phyloP scores from a whole-genome alignment of 306 rosid species.

The Quercus aquifolioides region DNA sequence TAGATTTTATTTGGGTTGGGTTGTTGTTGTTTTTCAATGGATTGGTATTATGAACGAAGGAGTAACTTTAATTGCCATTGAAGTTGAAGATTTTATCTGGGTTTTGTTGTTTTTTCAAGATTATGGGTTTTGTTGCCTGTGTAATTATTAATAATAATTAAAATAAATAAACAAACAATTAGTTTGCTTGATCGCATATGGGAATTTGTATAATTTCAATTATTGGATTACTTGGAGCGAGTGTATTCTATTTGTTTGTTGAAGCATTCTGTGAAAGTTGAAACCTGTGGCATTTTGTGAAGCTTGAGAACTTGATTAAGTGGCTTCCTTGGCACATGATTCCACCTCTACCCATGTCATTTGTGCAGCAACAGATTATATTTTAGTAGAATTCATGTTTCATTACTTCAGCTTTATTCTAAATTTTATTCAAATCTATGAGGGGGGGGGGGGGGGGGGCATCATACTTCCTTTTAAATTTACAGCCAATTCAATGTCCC shows the following conservation, averaged over 20 bases:
- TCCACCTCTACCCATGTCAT: background rate
- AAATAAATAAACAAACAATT: background rate
- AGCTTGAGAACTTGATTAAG: background rate
- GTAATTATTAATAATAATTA: too few relatives aligned
- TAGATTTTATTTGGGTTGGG: background rate
- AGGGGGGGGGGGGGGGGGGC: background rate
- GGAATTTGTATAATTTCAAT: background rate
- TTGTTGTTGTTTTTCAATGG: background rate
- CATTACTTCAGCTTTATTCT: background rate
- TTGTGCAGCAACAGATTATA: background rate
- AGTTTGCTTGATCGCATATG: background rate
- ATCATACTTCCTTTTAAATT: background rate
- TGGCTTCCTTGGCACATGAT: background rate
- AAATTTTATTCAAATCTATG: background rate
- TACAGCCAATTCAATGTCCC: background rate
- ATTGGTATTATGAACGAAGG: background rate
- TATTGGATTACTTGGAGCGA: background rate
- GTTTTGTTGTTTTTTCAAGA: conserved; percentile 12
- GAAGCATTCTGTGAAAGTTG: background rate
- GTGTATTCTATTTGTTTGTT: background rate
- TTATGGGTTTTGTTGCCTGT: too few relatives aligned
- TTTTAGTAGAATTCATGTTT: background rate
- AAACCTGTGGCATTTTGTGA: background rate
- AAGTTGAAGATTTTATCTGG: conserved; percentile 3
- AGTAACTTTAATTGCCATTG: background rate